Evolutionary conservation across 2,329 filamentous ascomycete species (phyloP), one percentile per base, ranked within the genome.

Genomic region (Monilinia polystroma): DNA sequence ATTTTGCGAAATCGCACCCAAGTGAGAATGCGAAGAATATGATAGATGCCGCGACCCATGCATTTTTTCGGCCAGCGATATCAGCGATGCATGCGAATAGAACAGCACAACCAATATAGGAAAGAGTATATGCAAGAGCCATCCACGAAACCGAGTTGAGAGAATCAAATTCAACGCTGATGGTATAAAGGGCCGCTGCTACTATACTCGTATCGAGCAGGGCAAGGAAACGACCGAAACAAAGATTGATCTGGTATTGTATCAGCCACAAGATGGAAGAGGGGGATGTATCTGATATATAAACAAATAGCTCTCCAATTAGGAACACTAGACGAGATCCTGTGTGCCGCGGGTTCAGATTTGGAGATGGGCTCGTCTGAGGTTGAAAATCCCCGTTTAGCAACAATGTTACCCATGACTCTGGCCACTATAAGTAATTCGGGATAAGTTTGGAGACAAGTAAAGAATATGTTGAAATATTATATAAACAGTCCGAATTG

Each of bases 191-290:
- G 58, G 83, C 83, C 23, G 85, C 87, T 1, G 85, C 84, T 2
- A 88, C 82, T 53, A 88, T 87, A 4, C 85, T 85, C 1, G 82
- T 81, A 73, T 87, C 85, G n/a, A 87, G 74, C 71, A 87, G 81
- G n/a, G 86, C 83, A 54, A 88, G 79, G 64, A 87, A 84, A 2
- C 88, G 78, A 12, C 84, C 85, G 18, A 82, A 75, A 26, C 78
- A 81, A 12, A 85, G 75, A 20, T 83, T 86, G 23, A 41, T 41
- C 12, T 41, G 38, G 12, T 41, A 14, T 41, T 14, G 38, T 11
- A 41, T 3, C 1, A 14, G 11, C 38, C 11, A 41, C 38, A 41
- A 41, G 43, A 47, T 47, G 45, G 18, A 47, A 47, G 4, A 47
- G 7, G 10, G 18, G 18, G 7, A 5, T n/a, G 7, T 3, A 57